Evolutionary conservation across 768 basidiomycete species (phyloP).

Genomic region (Lactarius tabidus): DNA sequence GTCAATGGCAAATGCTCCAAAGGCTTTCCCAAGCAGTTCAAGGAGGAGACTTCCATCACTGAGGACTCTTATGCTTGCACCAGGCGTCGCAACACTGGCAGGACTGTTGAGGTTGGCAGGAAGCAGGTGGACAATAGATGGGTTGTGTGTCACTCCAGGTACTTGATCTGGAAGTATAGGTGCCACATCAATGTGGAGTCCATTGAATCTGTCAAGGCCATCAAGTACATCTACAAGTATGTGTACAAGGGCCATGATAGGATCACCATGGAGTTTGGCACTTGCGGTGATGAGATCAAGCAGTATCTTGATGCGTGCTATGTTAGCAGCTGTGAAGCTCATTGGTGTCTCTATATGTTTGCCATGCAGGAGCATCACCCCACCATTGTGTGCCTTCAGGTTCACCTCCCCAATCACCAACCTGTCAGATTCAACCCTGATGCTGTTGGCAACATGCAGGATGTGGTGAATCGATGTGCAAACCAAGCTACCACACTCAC

Average conservation of each 20-base stretch:
- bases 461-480: no score
- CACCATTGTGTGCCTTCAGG: constrained; percentile 37
- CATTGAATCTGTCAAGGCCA: constrained; percentile 34
- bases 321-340: constrained; percentile 36
- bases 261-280: constrained; percentile 34
- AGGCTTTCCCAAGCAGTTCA: constrained; percentile 41
- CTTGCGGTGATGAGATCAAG: constrained; percentile 35
- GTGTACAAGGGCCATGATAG: constrained; percentile 47
- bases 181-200: constrained; percentile 53
- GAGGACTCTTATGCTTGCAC: constrained; percentile 43
- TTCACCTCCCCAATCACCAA: constrained; percentile 43
- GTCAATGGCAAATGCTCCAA: constrained; percentile 41
- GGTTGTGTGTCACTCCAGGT: constrained; percentile 42
- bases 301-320: constrained; percentile 38
- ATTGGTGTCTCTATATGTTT: constrained; percentile 32
- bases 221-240: constrained; percentile 50
- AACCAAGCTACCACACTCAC: no score
- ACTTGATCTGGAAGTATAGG: constrained; percentile 34
- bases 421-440: constrained; percentile 33
- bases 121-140: constrained; percentile 37
- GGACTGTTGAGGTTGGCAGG: constrained; percentile 25
- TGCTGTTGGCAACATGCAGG: no score
- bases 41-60: constrained; percentile 34
- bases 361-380: constrained; percentile 29
- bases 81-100: constrained; percentile 37